Evolutionary conservation across 2,329 filamentous ascomycete species (phyloP).

Genomic region (Fusarium goolgardi): DNA sequence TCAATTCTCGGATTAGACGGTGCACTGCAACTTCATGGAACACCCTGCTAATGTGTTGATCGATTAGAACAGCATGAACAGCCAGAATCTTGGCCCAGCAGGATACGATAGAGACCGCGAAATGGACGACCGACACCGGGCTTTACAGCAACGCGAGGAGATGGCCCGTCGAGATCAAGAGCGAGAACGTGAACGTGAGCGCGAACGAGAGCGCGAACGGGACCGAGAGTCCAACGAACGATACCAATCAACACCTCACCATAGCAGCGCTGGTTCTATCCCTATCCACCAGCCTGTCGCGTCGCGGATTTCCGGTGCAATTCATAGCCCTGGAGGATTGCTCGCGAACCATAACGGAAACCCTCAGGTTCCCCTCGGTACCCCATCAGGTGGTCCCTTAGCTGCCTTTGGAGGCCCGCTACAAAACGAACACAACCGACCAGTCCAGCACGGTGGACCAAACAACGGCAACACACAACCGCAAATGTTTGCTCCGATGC

Average conservation of each 20-base stretch:
- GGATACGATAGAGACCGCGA: slow-evolving; percentile 63
- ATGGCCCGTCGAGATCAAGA: slow-evolving; percentile 59
- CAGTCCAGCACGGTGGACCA: slow-evolving; percentile 64
- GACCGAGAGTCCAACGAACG: slow-evolving; percentile 75
- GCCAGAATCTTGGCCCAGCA: slow-evolving; percentile 56
- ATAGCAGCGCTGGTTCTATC: slow-evolving; percentile 88
- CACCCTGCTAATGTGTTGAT: slow-evolving; percentile 25
- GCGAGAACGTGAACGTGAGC: slow-evolving; percentile 67
- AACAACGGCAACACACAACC: slow-evolving; percentile 60
- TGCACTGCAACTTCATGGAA: slow-evolving; percentile 8
- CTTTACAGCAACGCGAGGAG: slow-evolving; percentile 61
- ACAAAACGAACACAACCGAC: slow-evolving; percentile 63
- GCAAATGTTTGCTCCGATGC: slow-evolving; percentile 68
- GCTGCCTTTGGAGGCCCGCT: slow-evolving; percentile 66
- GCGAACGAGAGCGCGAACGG: slow-evolving; percentile 64
- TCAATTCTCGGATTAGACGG: background rate
- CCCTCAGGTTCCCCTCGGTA: slow-evolving; percentile 64
- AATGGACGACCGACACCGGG: slow-evolving; percentile 61
- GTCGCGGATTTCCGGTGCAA: slow-evolving; percentile 79
- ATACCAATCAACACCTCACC: slow-evolving; percentile 77
- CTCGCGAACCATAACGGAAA: slow-evolving; percentile 78
- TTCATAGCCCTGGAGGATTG: slow-evolving; percentile 92
- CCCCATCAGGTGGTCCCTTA: slow-evolving; percentile 60
- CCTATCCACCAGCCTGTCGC: slow-evolving; percentile 96
- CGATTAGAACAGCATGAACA: slow-evolving; percentile 58